phyloP scores from a whole-genome alignment of 2,329 filamentous ascomycete genomes.

The Gremmenia infestans region DNA sequence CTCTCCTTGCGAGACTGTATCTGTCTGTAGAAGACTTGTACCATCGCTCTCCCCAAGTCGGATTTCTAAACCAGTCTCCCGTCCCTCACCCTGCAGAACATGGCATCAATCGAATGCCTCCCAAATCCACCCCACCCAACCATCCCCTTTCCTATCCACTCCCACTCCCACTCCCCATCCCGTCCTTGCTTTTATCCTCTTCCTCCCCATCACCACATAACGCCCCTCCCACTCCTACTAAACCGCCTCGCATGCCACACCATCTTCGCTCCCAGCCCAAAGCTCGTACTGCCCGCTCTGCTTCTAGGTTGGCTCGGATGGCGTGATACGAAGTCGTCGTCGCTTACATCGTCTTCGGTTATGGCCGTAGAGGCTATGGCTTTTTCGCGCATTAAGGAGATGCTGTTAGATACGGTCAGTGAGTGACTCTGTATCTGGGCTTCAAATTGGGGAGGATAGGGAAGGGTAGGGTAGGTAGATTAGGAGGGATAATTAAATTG shows the following conservation, averaged over 20 bases:
- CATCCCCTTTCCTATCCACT: neutral
- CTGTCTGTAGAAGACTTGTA: too few relatives aligned
- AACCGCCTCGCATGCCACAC: slow-evolving; percentile 25
- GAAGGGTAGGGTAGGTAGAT: neutral
- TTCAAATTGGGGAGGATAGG: neutral
- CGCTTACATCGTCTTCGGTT: slow-evolving; percentile 16
- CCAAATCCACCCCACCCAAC: too few relatives aligned
- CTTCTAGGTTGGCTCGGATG: slow-evolving; percentile 12
- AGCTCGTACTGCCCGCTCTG: slow-evolving; percentile 18
- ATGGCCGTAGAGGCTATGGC: slow-evolving; percentile 30
- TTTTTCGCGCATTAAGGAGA: slow-evolving; percentile 31
- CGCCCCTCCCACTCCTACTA: slow-evolving; percentile 14
- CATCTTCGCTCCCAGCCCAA: slow-evolving; percentile 20
- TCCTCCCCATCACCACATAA: neutral
- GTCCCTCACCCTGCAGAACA: too few relatives aligned
- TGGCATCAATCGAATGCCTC: too few relatives aligned
- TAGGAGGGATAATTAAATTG: neutral
- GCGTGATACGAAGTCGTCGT: slow-evolving; percentile 12
- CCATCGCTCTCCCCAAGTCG: too few relatives aligned
- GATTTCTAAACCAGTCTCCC: too few relatives aligned
- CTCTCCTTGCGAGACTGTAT: too few relatives aligned
- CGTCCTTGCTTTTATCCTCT: neutral
- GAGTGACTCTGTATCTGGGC: neutral
- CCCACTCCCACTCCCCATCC: neutral
- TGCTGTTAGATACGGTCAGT: slow-evolving; percentile 14